Base-by-base conservation (phyloP, 176 grass and related monocot species). In the Miscanthus lutarioriparius region DNA sequence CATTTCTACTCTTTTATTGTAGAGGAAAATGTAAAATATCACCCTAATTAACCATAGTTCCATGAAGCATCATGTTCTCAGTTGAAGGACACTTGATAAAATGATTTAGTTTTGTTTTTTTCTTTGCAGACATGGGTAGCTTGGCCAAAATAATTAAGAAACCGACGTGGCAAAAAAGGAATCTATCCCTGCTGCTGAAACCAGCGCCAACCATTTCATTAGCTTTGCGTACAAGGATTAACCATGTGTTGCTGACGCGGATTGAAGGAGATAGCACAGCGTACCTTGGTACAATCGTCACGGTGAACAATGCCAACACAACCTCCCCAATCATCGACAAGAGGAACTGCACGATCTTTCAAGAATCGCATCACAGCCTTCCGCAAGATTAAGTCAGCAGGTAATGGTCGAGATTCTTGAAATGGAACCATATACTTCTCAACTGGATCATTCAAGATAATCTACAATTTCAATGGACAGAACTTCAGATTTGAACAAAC, bases 401-500 rank as follows among this genome's bases (percentile, higher is more conserved):
- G 74, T 76, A 98, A 85, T 35, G 87, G 93, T 33, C 38, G 78
- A 49, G 83, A 82, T 83, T 98, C 93, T 77, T 81, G 77, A 90
- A 98, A 95, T n/a, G 89, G 67, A 78, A 89, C 79, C 96, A 98
- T 95, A 77, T 95, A 95, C 81, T 95, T 95, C 85, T 94, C 91
- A 16, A 98, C 87, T 71, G 91, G 91, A 87, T 98, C 87, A 89
- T 93, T 86, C 68, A 98, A 82, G n/a, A 90, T 70, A 92, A 98
- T 83, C 93, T 95, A 74, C 17, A 74, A 78, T 76, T 43, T 12
- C 25, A 85, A 64, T 13, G 71, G 15, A 81, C 20, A 67, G n/a
- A 48, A 72, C 58, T 76, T 88, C 54, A 83, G 32, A 65, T 61
- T 74, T 76, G 41, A 23, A 17, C 38, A 76, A 67, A 10, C 44